Conservation (phyloP, 495 filamentous ascomycete species). For the Neurospora pannonica region DNA sequence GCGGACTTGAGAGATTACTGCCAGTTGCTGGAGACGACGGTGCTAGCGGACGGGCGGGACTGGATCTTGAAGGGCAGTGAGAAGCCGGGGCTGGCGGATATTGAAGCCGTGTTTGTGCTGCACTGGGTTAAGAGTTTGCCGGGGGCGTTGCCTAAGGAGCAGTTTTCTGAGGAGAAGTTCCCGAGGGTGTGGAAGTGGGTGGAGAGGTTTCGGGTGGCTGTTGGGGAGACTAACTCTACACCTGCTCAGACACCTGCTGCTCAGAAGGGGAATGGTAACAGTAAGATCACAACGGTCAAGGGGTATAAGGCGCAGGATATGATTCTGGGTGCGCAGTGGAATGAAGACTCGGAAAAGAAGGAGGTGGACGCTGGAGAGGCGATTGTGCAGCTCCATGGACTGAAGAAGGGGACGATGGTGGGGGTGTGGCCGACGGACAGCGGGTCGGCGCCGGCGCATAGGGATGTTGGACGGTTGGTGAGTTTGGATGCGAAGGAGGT, state of each 20-base stretch:
- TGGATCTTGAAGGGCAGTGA: slow-evolving; percentile 41
- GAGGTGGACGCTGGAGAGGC: slow-evolving; percentile 29
- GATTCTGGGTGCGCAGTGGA: slow-evolving; percentile 24
- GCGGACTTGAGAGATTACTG: slow-evolving; percentile 32
- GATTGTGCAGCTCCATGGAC: slow-evolving; percentile 18
- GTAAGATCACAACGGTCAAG: slow-evolving; percentile 25
- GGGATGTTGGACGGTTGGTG: slow-evolving; percentile 44
- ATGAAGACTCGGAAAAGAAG: slow-evolving; percentile 27
- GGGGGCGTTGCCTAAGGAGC: slow-evolving; percentile 31
- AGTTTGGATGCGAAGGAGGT: slow-evolving; percentile 38
- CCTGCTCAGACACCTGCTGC: not conserved
- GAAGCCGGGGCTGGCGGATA: slow-evolving; percentile 44
- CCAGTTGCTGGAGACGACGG: slow-evolving; percentile 40
- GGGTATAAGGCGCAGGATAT: slow-evolving; percentile 39
- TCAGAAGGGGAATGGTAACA: slow-evolving; percentile 10
- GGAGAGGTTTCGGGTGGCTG: slow-evolving; percentile 34
- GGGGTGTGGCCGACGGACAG: slow-evolving; percentile 46
- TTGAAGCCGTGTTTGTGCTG: slow-evolving; percentile 52
- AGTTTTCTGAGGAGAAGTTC: slow-evolving; percentile 32
- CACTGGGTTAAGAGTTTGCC: slow-evolving; percentile 46
- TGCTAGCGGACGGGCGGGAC: slow-evolving; percentile 46
- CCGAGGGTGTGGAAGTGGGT: slow-evolving; percentile 50
- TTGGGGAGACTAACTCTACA: slow-evolving; percentile 6
- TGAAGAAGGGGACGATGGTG: slow-evolving; percentile 39
- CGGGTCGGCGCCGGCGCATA: slow-evolving; percentile 37